These are phyloP conservation scores for Picea engelmannii DNA, from an alignment of 83 land plant genomes.

Conservation along the genomic window DNA sequence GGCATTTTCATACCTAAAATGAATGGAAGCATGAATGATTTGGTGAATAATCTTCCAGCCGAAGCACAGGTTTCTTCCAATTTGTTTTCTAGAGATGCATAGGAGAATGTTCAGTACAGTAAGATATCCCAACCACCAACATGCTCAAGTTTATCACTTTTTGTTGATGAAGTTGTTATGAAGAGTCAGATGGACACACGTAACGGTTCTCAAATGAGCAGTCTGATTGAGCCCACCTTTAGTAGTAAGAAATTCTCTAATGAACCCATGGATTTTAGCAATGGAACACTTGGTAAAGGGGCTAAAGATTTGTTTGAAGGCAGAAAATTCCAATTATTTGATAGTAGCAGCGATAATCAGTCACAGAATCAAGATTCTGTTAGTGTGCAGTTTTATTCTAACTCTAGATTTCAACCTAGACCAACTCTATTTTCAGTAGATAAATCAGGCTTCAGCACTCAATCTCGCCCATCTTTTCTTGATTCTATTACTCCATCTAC, in stretches of 20 bases:
- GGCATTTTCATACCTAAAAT: background rate
- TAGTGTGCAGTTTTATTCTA: background rate
- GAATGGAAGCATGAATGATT: constrained; percentile 7
- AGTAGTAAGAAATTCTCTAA: background rate
- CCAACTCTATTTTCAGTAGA: background rate
- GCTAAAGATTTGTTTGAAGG: background rate
- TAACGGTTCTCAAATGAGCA: background rate
- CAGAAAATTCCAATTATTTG: background rate
- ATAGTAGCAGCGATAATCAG: background rate
- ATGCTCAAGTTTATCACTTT: background rate
- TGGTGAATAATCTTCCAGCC: background rate
- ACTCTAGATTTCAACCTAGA: background rate
- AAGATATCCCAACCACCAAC: background rate
- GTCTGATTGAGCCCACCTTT: background rate
- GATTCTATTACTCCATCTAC: constrained; percentile 45
- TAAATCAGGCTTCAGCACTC: constrained; percentile 11
- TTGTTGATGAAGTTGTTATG: background rate
- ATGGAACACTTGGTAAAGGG: constrained; percentile 4
- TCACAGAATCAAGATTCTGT: background rate
- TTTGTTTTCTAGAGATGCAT: background rate
- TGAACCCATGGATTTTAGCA: constrained; percentile 6
- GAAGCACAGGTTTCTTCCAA: constrained; percentile 6
- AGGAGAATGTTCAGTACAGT: background rate
- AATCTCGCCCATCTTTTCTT: constrained; percentile 63
- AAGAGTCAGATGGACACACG: background rate